phyloP scores from a whole-genome alignment of 1,284 basidiomycete species.

The Salmacisia buchloeana region DNA sequence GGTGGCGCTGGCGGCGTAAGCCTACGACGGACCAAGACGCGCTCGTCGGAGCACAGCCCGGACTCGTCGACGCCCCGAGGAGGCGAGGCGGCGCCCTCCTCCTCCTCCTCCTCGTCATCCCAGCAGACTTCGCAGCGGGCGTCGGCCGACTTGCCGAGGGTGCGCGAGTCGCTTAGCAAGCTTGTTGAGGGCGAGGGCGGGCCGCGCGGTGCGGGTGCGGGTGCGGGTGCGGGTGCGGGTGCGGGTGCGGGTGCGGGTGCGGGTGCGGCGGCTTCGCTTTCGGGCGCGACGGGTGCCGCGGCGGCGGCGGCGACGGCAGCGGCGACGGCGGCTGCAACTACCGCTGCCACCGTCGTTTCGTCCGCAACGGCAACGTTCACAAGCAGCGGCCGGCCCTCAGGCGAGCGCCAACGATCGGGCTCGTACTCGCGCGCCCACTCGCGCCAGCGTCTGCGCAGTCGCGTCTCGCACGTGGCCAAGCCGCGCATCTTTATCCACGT shows the following conservation, averaged over 20 bases:
- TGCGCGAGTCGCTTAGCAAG: background rate
- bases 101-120: too few species aligned
- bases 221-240: background rate
- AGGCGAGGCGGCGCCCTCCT: too few species aligned
- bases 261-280: background rate
- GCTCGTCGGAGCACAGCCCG: background rate
- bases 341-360: background rate
- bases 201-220: background rate
- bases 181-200: background rate
- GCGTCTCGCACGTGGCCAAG: slow-evolving; percentile 13
- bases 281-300: too few species aligned
- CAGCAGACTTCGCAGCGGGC: too few species aligned
- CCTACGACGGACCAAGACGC: background rate
- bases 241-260: background rate
- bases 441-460: slow-evolving; percentile 19
- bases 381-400: background rate
- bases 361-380: background rate
- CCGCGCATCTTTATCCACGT: slow-evolving; percentile 38
- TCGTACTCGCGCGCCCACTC: slow-evolving; percentile 22
- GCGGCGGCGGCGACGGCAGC: background rate
- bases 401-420: slow-evolving; percentile 6
- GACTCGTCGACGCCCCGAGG: background rate
- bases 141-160: background rate
- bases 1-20: too few species aligned
- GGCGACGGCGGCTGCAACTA: background rate